A percentile compares a stretch with the other conserved stretches of the same genome.
These are phyloP conservation scores for Papiliotrema flavescens DNA, from an alignment of 1,284 basidiomycete species.

Conservation along the genomic window DNA sequence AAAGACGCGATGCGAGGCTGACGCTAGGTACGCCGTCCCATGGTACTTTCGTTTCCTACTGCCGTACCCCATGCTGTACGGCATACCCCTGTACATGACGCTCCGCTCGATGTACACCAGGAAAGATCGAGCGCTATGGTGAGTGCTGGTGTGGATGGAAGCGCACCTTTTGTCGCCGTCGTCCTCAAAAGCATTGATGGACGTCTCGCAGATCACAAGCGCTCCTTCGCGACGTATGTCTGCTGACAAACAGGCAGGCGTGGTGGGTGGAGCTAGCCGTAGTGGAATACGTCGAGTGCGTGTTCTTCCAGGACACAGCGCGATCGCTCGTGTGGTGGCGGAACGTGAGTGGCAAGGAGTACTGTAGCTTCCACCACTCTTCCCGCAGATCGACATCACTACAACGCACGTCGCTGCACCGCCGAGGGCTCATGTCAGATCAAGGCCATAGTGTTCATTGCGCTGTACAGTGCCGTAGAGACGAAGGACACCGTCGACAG, in stretches of 20 bases:
- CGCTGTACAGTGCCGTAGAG: too few species aligned
- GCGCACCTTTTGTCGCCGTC: too few species aligned
- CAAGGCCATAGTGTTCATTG: too few species aligned
- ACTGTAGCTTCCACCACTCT: too few species aligned
- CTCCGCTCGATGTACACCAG: slow-evolving; percentile 12
- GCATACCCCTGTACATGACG: slow-evolving; percentile 22
- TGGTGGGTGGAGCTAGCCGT: slow-evolving; percentile 26
- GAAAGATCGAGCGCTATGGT: slow-evolving; percentile 23
- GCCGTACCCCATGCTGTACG: slow-evolving; percentile 21
- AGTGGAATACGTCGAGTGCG: slow-evolving; percentile 29
- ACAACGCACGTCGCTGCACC: too few species aligned
- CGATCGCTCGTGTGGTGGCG: slow-evolving; percentile 29
- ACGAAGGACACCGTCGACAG: too few species aligned
- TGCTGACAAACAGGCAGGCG: slow-evolving; percentile 15
- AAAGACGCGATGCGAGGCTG: background rate
- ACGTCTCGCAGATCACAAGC: too few species aligned
- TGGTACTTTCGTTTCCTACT: slow-evolving; percentile 32
- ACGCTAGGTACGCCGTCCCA: slow-evolving; percentile 20
- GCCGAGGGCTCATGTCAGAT: too few species aligned
- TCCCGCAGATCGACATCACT: slow-evolving; percentile 20
- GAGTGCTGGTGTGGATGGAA: slow-evolving; percentile 3
- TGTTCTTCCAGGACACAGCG: slow-evolving; percentile 24
- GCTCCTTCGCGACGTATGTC: too few species aligned
- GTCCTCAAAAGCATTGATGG: background rate
- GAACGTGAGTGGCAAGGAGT: slow-evolving; percentile 14